Percentiles rank a stretch among this genome's conserved stretches.
Conservation (phyloP, 495 filamentous ascomycete genomes). For the Neurospora sp. region DNA sequence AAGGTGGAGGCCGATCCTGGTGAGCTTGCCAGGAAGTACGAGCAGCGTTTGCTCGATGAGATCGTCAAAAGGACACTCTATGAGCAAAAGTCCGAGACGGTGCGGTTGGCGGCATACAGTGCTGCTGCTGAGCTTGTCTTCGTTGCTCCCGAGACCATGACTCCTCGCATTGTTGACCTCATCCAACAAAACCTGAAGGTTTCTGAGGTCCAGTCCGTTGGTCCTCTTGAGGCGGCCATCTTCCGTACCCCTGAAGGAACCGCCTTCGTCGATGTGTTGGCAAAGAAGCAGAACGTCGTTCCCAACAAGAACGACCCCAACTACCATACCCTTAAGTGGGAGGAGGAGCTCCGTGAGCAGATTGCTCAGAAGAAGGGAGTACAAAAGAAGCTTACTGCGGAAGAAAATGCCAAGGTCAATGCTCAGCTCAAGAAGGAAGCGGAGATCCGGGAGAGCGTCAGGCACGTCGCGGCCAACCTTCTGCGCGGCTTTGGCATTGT, state of each 20-base stretch:
- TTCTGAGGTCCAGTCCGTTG: conserved; percentile 54
- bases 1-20: conserved; percentile 74
- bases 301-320: conserved; percentile 80
- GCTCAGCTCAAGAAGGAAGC: conserved; percentile 83
- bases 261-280: conserved; percentile 80
- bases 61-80: conserved; percentile 38
- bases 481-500: conserved; percentile 78
- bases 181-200: conserved; percentile 62
- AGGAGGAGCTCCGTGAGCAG: conserved; percentile 81
- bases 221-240: conserved; percentile 82
- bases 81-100: conserved; percentile 31
- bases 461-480: conserved; percentile 55
- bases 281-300: conserved; percentile 58
- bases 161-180: conserved; percentile 62
- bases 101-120: conserved; percentile 62
- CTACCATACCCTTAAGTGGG: conserved; percentile 94
- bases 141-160: conserved; percentile 76
- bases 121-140: conserved; percentile 88
- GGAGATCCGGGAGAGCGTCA: conserved; percentile 60
- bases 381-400: conserved; percentile 78
- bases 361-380: conserved; percentile 86
- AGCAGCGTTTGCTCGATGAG: conserved; percentile 35
- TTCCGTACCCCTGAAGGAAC: conserved; percentile 81
- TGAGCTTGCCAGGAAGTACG: conserved; percentile 49
- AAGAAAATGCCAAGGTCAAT: conserved; percentile 84